phyloP scores from a whole-genome alignment of 1,284 basidiomycete genomes.

The Tilletia setariae region DNA sequence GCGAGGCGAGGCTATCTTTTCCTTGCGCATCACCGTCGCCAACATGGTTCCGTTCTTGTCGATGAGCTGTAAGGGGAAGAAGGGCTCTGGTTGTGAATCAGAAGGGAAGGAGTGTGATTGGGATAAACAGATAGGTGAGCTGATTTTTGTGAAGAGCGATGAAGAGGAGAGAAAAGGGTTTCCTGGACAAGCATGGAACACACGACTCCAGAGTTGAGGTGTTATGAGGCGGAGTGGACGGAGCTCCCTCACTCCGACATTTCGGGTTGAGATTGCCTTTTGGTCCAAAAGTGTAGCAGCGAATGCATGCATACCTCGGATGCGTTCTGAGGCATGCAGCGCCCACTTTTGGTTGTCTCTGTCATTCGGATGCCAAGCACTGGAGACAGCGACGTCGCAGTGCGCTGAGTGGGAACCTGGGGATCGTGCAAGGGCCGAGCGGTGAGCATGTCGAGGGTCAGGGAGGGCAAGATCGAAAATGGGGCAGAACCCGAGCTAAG shows the following conservation, averaged over 20 bases:
- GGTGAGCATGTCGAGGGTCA: conserved; percentile 1
- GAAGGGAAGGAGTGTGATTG: background rate
- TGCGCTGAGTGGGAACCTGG: no score
- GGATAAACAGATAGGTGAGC: conserved; percentile 6
- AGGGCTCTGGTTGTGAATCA: background rate
- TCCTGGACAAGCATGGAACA: background rate
- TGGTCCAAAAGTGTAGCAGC: no score
- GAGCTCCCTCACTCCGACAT: no score
- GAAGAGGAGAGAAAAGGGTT: background rate
- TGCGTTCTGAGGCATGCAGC: no score
- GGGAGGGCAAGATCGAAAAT: background rate
- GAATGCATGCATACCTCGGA: no score
- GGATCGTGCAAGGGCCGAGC: background rate
- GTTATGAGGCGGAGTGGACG: no score
- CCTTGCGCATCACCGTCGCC: conserved; percentile 13
- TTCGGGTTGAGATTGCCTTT: no score
- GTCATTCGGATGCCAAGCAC: no score
- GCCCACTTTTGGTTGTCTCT: no score
- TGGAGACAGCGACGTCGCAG: no score
- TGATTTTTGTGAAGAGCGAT: background rate
- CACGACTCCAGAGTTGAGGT: no score
- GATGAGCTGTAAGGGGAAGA: background rate
- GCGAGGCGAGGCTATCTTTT: conserved; percentile 6
- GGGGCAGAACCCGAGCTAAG: no score
- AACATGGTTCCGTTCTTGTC: background rate